Percentiles rank a stretch among this genome's conserved stretches.
Evolutionary conservation across 257 asterid species (phyloP).

Genomic region (Misopates orontium): DNA sequence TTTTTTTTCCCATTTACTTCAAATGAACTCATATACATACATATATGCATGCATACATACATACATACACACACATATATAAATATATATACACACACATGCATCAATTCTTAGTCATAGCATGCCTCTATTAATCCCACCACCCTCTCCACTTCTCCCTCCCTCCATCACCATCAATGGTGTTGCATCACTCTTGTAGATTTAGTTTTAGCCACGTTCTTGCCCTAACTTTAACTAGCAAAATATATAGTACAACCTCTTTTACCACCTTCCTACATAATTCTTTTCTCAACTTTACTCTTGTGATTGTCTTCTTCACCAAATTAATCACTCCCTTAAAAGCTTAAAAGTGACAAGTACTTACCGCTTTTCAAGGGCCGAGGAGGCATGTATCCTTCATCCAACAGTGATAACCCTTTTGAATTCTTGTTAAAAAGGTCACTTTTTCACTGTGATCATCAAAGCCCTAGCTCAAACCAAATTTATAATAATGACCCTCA

Average conservation of each 20-base stretch:
- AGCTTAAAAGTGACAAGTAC: conserved; percentile 31
- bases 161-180: conserved; percentile 14
- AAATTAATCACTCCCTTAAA: conserved; percentile 28
- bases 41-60: too few species aligned
- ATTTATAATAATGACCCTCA: conserved; percentile 25
- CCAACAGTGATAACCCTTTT: conserved; percentile 37
- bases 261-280: not conserved
- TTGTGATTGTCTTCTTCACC: conserved; percentile 15
- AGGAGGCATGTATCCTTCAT: conserved; percentile 45
- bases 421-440: conserved; percentile 33
- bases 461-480: conserved; percentile 37
- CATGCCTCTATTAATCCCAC: not conserved
- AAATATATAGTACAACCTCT: conserved; percentile 3
- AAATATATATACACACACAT: not conserved
- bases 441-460: conserved; percentile 29
- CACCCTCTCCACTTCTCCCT: not conserved
- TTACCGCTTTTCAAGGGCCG: too few species aligned
- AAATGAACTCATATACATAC: too few species aligned
- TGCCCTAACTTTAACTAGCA: not conserved
- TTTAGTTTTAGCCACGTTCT: conserved; percentile 16
- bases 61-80: not conserved
- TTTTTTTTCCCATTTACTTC: too few species aligned
- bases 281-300: not conserved
- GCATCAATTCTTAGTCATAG: not conserved
- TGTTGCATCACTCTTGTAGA: not conserved